Base-by-base conservation (phyloP, 345 rosid species). In the Camelina hispida region DNA sequence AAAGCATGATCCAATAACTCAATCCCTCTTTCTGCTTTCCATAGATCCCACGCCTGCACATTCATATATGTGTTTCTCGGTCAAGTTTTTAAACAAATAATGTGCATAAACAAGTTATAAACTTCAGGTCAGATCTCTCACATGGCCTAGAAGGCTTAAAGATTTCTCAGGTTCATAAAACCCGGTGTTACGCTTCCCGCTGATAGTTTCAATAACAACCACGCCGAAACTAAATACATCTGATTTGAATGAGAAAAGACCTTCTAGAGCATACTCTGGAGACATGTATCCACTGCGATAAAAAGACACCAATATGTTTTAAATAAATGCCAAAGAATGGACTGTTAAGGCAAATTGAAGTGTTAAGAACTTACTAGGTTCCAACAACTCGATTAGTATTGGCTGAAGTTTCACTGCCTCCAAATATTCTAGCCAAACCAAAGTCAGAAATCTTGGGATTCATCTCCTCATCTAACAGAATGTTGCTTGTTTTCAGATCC, bases 361-460 rank as follows among this genome's bases (percentile, higher is more conserved):
- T n/a, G 42, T 38, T n/a, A 6, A 20, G 1, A 71, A 71, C 85
- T 85, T 82, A 90, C 97, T 84, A 88, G 37, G 97, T 92, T 72
- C 96, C 92, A 0, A 88, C 87, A 6, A 91, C 88, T 74, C 87
- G 78, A 30, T 76, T 75, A 14, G 96, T 91, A 78, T 72, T 84
- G 23, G 73, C 89, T 15, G 81, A 84, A 47, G 80, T 83, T 78
- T 81, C 80, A 46, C 85, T 84, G 57, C 83, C 86, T 25, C 84
- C 86, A 28, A 89, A 89, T 16, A 88, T 88, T 69, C 87, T 85
- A 38, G 93, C 91, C 83, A 88, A 71, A 5, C 96, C 93, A 62
- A 91, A 89, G 75, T 91, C 97, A 1, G 90, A 91, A 28, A 88
- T 89, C 71, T 88, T 91, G 17, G 93, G 92, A 47, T 83, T 84